Evolutionary conservation across 1,284 basidiomycete species (phyloP).

Genomic region (Moesziomyces antarcticus): DNA sequence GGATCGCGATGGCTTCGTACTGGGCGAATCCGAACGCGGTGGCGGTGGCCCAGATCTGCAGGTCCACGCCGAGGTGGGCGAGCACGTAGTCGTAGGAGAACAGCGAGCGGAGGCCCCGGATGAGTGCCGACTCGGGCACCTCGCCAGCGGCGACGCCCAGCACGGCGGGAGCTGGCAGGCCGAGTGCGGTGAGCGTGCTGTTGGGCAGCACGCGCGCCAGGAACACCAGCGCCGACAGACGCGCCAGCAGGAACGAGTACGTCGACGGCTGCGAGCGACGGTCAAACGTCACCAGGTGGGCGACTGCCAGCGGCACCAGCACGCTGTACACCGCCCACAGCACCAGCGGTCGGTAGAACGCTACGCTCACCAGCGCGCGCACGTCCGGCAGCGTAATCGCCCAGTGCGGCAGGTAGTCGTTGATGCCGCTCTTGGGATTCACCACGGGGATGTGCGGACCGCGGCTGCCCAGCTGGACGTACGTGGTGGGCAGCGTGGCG

Average conservation of each 20-base stretch:
- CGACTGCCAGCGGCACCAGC: conserved; percentile 43
- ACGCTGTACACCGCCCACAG: conserved; percentile 59
- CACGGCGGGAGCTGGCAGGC: conserved; percentile 33
- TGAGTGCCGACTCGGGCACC: conserved; percentile 35
- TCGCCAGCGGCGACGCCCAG: conserved; percentile 56
- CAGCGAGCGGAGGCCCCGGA: conserved; percentile 27
- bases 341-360: conserved; percentile 52
- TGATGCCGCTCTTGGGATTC: conserved; percentile 48
- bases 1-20: conserved; percentile 49
- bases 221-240: conserved; percentile 54
- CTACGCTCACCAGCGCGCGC: conserved; percentile 36
- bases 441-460: conserved; percentile 42
- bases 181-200: conserved; percentile 35
- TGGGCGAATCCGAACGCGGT: conserved; percentile 47
- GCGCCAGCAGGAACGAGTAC: conserved; percentile 52
- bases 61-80: conserved; percentile 37
- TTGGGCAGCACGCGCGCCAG: conserved; percentile 38
- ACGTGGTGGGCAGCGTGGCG: conserved; percentile 49
- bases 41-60: conserved; percentile 55
- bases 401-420: conserved; percentile 50
- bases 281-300: conserved; percentile 60
- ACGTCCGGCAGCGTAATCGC: conserved; percentile 51
- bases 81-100: conserved; percentile 50
- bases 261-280: conserved; percentile 49
- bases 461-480: conserved; percentile 46